Evolutionary conservation across 805 yeast genomes (phyloP).

Genomic region (Ogataea wickerhamii): DNA sequence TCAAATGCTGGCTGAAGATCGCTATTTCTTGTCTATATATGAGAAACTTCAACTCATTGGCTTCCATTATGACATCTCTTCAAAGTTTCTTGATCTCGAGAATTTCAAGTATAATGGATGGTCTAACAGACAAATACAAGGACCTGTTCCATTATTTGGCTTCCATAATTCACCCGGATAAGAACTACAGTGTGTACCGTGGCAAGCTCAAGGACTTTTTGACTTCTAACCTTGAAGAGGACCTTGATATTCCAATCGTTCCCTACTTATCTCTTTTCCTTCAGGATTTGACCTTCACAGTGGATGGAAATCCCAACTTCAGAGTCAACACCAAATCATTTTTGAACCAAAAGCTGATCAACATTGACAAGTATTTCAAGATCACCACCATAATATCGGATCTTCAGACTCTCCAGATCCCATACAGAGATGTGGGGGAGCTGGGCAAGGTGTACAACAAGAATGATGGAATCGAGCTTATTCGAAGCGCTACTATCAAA

Average conservation of each 20-base stretch:
- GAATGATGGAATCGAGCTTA: conserved; percentile 21
- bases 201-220: conserved; percentile 55
- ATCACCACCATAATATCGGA: conserved; percentile 64
- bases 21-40: conserved; percentile 70
- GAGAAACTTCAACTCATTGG: conserved; percentile 73
- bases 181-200: conserved; percentile 68
- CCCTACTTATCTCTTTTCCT: conserved; percentile 73
- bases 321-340: conserved; percentile 51
- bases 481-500: conserved; percentile 30
- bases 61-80: conserved; percentile 72
- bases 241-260: conserved; percentile 56
- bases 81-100: conserved; percentile 71
- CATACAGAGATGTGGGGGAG: conserved; percentile 41
- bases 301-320: conserved; percentile 73
- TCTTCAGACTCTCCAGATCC: conserved; percentile 64
- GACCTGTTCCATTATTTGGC: conserved; percentile 62
- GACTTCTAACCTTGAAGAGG: conserved; percentile 39
- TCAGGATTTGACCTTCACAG: conserved; percentile 77
- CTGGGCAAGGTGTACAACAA: conserved; percentile 26
- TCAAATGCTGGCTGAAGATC: conserved; percentile 70
- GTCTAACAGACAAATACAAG: conserved; percentile 53
- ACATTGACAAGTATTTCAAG: conserved; percentile 70
- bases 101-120: conserved; percentile 55
- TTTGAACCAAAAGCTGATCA: conserved; percentile 56
- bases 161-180: conserved; percentile 69